Evolutionary conservation across 441 rosid genomes (phyloP), one percentile per base, ranked within the genome.

Genomic region (Gossypium aridum): DNA sequence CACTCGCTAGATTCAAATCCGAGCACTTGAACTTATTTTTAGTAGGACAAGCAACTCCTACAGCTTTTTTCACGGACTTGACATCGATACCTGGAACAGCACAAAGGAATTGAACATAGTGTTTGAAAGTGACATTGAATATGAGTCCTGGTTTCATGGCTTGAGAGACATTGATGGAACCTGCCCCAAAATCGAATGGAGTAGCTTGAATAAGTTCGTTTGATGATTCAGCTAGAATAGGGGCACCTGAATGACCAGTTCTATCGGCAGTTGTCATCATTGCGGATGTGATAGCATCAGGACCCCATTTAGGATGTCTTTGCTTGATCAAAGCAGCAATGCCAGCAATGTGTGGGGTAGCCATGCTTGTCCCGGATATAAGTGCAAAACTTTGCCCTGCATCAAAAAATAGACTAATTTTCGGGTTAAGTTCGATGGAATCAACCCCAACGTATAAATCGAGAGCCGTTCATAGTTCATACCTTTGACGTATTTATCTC

Each of bases 401-500:
- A 78, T 67, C 60, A 57, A 7, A 37, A 8, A 60, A 45, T 5
- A 28, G 14, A 66, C 34, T 66, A 66, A 22, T 20, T 19, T 66
- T 43, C 37, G 2, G 20, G 28, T 12, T 45, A 45, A 66, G 19
- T 45, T 66, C 71, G n/a, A 47, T 45, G 56, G 20, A 25, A 45
- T 43, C 16, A 66, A 13, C 56, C 26, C 13, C 17, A n/a, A 16
- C 34, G 34, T 34, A 14, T 31, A 63, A 63, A 34, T 63, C 12
- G 20, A 63, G 10, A 63, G 47, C n/a, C 5, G 2, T 12, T 22
- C 62, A 2, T 54, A 2, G 55, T 23, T 45, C 53, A 12, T 78
- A 81, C 87, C 90, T 75, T 79, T 81, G 78, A 83, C 75, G 72
- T 64, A 73, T 77, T 73, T 83, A 77, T 84, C 87, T 81, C 80